Evolutionary conservation across 768 basidiomycete genomes (phyloP).

Genomic region (Collybiopsis luxurians): DNA sequence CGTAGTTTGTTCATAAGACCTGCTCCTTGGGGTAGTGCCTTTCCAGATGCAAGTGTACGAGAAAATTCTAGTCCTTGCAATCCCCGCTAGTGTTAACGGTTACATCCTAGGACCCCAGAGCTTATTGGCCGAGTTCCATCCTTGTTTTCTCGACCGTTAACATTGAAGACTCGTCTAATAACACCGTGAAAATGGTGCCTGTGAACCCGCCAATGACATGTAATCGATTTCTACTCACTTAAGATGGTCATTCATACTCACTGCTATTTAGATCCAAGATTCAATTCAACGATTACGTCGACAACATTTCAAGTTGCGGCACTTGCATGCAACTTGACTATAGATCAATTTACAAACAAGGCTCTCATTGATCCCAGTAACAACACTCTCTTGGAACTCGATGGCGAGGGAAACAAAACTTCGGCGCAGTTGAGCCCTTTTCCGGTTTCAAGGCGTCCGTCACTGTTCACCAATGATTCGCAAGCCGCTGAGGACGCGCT

Average conservation of each 20-base stretch:
- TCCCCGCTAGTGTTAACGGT: not conserved
- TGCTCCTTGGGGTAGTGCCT: slow-evolving; percentile 1
- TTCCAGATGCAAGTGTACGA: not conserved
- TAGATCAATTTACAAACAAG: not conserved
- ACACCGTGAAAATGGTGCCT: not conserved
- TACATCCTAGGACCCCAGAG: not conserved
- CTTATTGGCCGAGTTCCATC: not conserved
- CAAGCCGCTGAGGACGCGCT: not conserved
- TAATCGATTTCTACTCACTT: not conserved
- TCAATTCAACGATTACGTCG: not conserved
- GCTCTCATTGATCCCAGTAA: not conserved
- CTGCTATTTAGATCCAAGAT: not conserved
- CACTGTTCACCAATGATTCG: not conserved
- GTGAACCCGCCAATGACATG: slow-evolving; percentile 3
- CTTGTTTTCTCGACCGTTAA: slow-evolving; percentile 1
- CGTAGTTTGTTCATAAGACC: not conserved
- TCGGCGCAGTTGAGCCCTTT: too few species aligned
- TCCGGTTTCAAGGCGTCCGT: not conserved
- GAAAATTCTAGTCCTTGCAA: too few species aligned
- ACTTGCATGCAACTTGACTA: slow-evolving; percentile 7
- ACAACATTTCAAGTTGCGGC: not conserved
- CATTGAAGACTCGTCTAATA: not conserved
- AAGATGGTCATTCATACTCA: too few species aligned
- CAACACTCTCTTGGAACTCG: not conserved
- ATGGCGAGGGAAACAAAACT: not conserved